Conservation (phyloP, 345 rosid genomes). For the Eucalyptus cladocalyx region DNA sequence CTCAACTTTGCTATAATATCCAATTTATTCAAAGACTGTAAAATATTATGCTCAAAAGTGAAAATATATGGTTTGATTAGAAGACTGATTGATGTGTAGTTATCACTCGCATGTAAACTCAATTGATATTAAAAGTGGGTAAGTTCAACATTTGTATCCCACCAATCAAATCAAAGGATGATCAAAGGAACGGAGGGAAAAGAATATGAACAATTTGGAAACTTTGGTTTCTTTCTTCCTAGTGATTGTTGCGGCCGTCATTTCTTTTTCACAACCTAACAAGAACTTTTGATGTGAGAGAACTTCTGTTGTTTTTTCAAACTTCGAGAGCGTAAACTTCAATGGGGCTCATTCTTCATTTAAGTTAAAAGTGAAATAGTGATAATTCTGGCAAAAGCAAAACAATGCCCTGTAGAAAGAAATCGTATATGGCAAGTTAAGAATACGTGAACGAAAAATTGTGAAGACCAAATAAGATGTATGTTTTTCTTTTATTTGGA, state of each 20-base stretch:
- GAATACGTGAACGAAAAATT: not conserved
- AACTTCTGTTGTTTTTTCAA: not conserved
- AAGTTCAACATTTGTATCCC: not conserved
- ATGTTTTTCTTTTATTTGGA: not conserved
- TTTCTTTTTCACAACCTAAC: not conserved
- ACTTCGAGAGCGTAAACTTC: not conserved
- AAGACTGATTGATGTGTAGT: not conserved
- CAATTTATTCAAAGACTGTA: not conserved
- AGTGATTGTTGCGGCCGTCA: not conserved
- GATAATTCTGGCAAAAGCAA: not conserved
- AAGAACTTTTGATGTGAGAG: not conserved
- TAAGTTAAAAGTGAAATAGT: not conserved
- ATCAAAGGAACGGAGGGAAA: not conserved
- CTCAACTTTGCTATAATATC: not conserved
- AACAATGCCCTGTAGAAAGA: not conserved
- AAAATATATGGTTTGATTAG: not conserved
- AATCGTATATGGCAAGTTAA: not conserved
- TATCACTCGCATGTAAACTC: not conserved
- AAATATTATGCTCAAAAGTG: not conserved
- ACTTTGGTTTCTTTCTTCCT: not conserved
- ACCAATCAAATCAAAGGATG: not conserved
- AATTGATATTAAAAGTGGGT: not conserved
- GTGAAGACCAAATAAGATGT: not conserved
- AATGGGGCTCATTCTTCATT: not conserved
- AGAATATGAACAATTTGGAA: not conserved